Percentiles rank a stretch among this genome's conserved stretches.
phyloP scores from a whole-genome alignment of 106 monocot genomes.

The Cymbidium sinense region DNA sequence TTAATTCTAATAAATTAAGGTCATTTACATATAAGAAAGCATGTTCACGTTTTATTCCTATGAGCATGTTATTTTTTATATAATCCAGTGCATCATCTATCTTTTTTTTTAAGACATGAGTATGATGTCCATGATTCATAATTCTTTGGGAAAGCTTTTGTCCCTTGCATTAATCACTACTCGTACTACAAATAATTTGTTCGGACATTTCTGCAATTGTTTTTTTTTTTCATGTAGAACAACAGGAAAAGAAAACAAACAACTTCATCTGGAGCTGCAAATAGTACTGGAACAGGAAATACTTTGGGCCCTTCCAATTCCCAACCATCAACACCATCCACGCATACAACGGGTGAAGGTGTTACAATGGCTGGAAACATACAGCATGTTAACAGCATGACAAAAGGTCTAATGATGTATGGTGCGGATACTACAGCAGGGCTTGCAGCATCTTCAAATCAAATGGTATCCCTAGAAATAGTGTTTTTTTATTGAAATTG shows the following conservation, averaged over 20 bases:
- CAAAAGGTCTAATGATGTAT: conserved; percentile 79
- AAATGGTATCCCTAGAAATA: conserved; percentile 48
- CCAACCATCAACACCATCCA: conserved; percentile 90
- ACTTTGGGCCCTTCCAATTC: conserved; percentile 82
- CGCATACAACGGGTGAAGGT: conserved; percentile 83
- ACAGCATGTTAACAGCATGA: conserved; percentile 61
- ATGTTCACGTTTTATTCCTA: no score
- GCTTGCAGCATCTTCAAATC: conserved; percentile 90
- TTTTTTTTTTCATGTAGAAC: conserved; percentile 27
- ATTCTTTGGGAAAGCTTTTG: neutral
- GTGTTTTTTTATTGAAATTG: neutral
- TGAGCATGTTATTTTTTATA: no score
- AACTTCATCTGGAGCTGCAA: conserved; percentile 86
- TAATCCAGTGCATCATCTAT: no score
- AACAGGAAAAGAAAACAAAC: conserved; percentile 83
- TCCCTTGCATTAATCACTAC: neutral
- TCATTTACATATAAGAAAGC: no score
- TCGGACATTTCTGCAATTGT: neutral
- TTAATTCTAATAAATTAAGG: no score
- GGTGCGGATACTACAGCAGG: conserved; percentile 66
- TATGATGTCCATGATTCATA: no score
- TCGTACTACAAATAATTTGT: no score
- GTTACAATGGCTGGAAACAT: conserved; percentile 53
- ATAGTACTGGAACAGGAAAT: conserved; percentile 96
- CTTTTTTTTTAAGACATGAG: no score